A percentile compares a stretch with the other conserved stretches of the same genome.
Evolutionary conservation across 2,329 filamentous ascomycete genomes (phyloP).

Genomic region (Diaporthe longicolla): DNA sequence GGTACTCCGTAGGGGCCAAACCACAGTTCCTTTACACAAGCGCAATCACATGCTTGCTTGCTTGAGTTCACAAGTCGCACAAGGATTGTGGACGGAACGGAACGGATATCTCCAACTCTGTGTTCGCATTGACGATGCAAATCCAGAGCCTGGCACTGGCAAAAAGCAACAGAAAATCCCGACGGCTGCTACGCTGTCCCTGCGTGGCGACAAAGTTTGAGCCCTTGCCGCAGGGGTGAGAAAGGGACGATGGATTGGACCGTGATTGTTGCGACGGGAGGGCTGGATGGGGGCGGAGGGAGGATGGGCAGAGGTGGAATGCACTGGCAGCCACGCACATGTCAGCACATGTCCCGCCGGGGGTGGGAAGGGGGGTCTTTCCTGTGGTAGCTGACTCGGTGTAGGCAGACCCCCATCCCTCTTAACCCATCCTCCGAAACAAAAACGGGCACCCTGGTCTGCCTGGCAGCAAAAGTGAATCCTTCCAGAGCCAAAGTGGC

Average conservation of each 20-base stretch:
- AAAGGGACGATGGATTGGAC: conserved; percentile 13
- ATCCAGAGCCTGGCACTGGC: neutral
- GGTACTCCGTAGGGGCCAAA: neutral
- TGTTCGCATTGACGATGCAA: conserved; percentile 26
- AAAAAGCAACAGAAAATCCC: neutral
- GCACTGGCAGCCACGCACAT: conserved; percentile 35
- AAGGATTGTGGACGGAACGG: conserved; percentile 1
- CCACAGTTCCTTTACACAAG: neutral
- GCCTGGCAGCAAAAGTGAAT: neutral
- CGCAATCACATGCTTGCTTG: conserved; percentile 26
- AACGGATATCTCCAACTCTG: conserved; percentile 26
- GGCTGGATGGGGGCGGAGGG: neutral
- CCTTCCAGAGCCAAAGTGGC: conserved; percentile 8
- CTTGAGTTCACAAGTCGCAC: neutral
- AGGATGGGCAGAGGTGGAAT: neutral
- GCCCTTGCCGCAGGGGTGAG: neutral
- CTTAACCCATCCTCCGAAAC: conserved; percentile 17
- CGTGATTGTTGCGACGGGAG: conserved; percentile 12
- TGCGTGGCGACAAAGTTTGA: conserved; percentile 9
- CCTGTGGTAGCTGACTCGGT: neutral
- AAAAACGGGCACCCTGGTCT: conserved; percentile 9
- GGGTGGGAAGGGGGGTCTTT: neutral
- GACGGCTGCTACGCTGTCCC: conserved; percentile 25
- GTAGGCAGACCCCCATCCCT: neutral
- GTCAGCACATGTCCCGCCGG: conserved; percentile 27